Base-by-base conservation (phyloP, 164 flowering plant species). In the Echeveria elegans region DNA sequence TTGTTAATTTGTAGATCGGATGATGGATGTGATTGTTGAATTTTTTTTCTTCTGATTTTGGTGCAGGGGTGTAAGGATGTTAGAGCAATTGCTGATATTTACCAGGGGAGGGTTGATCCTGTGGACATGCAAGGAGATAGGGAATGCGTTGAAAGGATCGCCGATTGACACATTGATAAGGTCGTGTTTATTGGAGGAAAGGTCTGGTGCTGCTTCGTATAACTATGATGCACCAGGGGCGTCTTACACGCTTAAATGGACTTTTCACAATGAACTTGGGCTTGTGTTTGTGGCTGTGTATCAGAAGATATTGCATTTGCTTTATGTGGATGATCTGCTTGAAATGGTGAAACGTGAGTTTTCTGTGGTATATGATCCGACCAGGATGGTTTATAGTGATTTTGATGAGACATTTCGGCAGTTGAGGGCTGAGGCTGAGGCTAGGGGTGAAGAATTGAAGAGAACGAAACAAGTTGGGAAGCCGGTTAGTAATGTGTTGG, bases 61-160 rank as follows among this genome's bases (percentile, higher is more conserved):
- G 24, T 67, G 18, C 41, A 53, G 69, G 40, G 10, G 24, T 41
- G 16, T 6, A 24, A 73, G 41, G 73, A 94, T 94, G 99, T 86
- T 94, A 76, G 97, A 91, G 76, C 96, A 94, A 68, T 74, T 91
- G 69, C 79, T 94, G 70, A 91, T 94, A n/a, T 94, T 94, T 45
- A 94, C 99, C 0, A 78, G 97, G 69, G 99, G 99, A 68, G 99
- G 99, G 10, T 75, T 94, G 76, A 89, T 94, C 80, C 90, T 94
- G 65, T 94, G 99, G 99, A 84, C 96, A 6, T 94, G 93, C 69
- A 91, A 86, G 45, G 95, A 91, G 82, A 83, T 94, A 14, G 90
- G 96, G 8, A 88, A 91, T 68, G 96, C 96, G 30, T 83, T 94
- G 12, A 85, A 76, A 74, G 97, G 99, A 30, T 94, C 99, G 0